phyloP scores from a whole-genome alignment of 257 asterid genomes.

The Petunia axillaris region DNA sequence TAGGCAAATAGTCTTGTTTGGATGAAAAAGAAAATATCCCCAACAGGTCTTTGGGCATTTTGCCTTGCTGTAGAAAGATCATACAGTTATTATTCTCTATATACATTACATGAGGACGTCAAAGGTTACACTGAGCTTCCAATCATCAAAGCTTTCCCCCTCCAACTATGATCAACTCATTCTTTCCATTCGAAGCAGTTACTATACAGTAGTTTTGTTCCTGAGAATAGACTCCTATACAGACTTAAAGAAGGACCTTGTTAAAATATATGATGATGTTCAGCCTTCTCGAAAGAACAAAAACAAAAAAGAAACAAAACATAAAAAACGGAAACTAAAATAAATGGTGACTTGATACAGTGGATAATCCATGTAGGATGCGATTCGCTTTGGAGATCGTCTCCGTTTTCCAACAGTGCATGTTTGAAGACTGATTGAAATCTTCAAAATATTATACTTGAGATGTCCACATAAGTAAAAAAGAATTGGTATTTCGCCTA shows the following conservation, averaged over 20 bases:
- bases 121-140: background rate
- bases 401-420: background rate
- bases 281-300: background rate
- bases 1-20: too few relatives aligned
- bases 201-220: background rate
- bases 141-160: background rate
- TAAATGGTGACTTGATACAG: conserved; percentile 4
- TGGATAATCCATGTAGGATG: background rate
- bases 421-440: background rate
- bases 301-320: background rate
- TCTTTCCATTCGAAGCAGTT: background rate
- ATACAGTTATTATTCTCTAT: background rate
- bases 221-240: background rate
- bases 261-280: background rate
- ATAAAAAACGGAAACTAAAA: background rate
- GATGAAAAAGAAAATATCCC: too few relatives aligned
- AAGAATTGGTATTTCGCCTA: background rate
- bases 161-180: conserved; percentile 1
- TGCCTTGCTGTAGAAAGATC: background rate
- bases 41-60: background rate
- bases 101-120: background rate
- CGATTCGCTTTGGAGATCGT: background rate
- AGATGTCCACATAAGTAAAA: background rate
- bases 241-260: background rate
- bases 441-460: background rate